Evolutionary conservation across 2,329 filamentous ascomycete species (phyloP), one percentile per base, ranked within the genome.

Genomic region (Sporothrix sp.): DNA sequence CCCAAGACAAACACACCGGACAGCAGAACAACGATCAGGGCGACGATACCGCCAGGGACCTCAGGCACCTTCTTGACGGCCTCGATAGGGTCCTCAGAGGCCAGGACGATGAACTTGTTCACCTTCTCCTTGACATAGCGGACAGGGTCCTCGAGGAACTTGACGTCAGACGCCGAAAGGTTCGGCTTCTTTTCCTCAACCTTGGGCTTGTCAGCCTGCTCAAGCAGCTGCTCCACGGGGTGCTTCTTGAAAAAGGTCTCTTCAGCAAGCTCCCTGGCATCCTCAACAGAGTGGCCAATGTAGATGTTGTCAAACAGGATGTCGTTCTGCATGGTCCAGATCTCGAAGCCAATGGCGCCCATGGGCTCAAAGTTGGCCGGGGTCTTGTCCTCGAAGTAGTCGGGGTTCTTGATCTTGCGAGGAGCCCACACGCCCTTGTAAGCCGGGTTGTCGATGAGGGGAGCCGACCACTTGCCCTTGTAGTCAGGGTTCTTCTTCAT

Each of bases 251-350:
- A 84, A 69, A 90, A 98, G 50, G 88, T 87, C 78, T 95, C 87
- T 58, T 85, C 78, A 62, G 88, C 85, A 64, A 98, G 76, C 73
- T 90, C 85, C 69, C 85, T 82, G 56, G 93, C 93, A 60, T 98
- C 93, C 65, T 88, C 88, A 60, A 93, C 68, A 18, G 91, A 97
- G 82, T 98, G 93, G 57, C 93, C 93, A 67, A 98, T 89, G 81
- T 97, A 98, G 77, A 98, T 94, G 83, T 98, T 98, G 81, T 97
- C 88, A 63, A 98, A 97, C 63, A 96, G 84, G 62, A 98, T 97
- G 66, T 96, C 86, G 68, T 83, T 95, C 74, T 96, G 91, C 93
- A 98, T 98, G 63, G 93, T 97, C 93, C 93, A 98, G 73, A 98
- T 91, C 72, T 98, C 93, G 65, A 97, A 97, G 62, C 93, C 93